phyloP scores from a whole-genome alignment of 2,329 filamentous ascomycete genomes.

The Neofusicoccum ribis region DNA sequence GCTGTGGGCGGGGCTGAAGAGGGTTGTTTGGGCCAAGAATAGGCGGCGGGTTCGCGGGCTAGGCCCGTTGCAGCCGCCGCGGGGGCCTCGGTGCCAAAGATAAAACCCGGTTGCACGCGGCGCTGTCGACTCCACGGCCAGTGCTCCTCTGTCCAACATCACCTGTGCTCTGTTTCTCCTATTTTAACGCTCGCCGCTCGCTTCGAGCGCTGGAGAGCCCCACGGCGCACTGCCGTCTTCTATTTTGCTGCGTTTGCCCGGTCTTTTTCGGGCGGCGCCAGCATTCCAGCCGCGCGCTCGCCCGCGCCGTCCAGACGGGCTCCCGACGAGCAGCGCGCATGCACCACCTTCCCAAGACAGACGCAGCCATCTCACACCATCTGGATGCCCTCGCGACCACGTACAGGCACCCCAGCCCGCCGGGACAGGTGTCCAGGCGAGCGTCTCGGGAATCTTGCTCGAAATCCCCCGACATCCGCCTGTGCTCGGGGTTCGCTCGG shows the following conservation, averaged over 20 bases:
- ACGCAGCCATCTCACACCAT: neutral
- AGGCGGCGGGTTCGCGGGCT: neutral
- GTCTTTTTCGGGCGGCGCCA: neutral
- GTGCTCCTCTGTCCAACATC: neutral
- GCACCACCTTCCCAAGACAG: neutral
- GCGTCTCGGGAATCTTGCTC: neutral
- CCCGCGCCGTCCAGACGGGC: neutral
- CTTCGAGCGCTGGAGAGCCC: neutral
- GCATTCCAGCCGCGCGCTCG: neutral
- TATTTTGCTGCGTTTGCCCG: neutral
- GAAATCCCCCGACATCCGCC: neutral
- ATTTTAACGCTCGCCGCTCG: neutral
- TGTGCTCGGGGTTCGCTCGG: conserved; percentile 2
- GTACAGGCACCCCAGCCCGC: neutral
- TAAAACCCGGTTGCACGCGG: neutral
- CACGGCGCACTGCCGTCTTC: neutral
- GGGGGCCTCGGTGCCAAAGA: neutral
- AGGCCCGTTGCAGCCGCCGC: neutral
- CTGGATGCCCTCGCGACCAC: neutral
- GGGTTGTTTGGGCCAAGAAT: neutral
- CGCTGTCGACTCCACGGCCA: neutral
- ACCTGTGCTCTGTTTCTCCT: conserved; percentile 15
- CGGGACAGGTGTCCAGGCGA: neutral
- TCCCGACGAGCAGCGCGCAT: neutral
- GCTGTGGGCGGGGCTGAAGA: conserved; percentile 9